phyloP scores from a whole-genome alignment of 2,329 filamentous ascomycete genomes.

The Tolypocladium album region DNA sequence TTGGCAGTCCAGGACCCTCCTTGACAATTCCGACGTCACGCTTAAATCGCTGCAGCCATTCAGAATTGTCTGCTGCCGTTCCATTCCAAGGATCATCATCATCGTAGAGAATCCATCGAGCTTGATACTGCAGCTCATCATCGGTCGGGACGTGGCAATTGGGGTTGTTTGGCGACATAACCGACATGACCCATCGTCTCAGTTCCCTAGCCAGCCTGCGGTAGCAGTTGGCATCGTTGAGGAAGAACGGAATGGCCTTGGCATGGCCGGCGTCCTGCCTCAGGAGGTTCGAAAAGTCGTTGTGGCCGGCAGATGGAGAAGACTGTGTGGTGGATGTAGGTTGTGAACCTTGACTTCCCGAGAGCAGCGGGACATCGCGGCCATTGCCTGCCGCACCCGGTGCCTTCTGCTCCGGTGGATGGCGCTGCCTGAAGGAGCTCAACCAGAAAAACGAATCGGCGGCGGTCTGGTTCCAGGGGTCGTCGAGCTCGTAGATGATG shows the following conservation, averaged over 20 bases:
- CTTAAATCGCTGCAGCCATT: constrained; percentile 55
- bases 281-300: constrained; percentile 4
- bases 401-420: constrained; percentile 15
- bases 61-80: constrained; percentile 51
- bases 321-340: constrained; percentile 7
- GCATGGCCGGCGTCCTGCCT: constrained; percentile 1
- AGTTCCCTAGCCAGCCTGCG: constrained; percentile 43
- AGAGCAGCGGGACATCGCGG: neutral
- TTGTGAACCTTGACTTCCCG: neutral
- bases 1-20: constrained; percentile 39
- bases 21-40: constrained; percentile 41
- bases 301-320: neutral
- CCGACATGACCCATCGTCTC: constrained; percentile 37
- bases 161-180: constrained; percentile 51
- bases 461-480: constrained; percentile 54
- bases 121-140: constrained; percentile 53
- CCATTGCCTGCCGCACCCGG: neutral
- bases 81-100: constrained; percentile 56
- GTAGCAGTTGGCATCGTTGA: constrained; percentile 52
- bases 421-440: constrained; percentile 37
- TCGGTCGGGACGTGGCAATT: constrained; percentile 48
- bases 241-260: constrained; percentile 28
- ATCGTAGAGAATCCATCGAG: constrained; percentile 52
- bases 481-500: constrained; percentile 52
- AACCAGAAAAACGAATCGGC: constrained; percentile 47